phyloP scores from a whole-genome alignment of 495 filamentous ascomycete genomes.

The Hypoxylon lienhwacheense region DNA sequence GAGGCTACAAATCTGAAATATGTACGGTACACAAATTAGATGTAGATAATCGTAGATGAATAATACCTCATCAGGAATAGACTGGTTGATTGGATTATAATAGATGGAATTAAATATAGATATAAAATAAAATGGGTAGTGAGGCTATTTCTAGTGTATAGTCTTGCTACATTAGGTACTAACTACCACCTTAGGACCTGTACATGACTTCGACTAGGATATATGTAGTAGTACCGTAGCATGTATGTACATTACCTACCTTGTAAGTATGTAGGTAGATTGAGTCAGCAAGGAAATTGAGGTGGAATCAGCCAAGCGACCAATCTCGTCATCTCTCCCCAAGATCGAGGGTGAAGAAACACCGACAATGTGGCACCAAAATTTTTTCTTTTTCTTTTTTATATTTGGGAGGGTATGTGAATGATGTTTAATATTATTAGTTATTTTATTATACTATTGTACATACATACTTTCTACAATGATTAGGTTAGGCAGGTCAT shows the following conservation, averaged over 20 bases:
- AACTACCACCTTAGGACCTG: too few species aligned
- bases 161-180: slow-evolving; percentile 3
- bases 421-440: background rate
- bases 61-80: background rate
- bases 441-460: too few species aligned
- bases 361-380: slow-evolving; percentile 41
- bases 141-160: slow-evolving; percentile 22
- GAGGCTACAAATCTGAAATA: too few species aligned
- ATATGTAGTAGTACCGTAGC: too few species aligned
- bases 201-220: too few species aligned
- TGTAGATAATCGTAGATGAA: background rate
- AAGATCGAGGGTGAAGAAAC: slow-evolving; percentile 41
- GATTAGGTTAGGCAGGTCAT: slow-evolving; percentile 5
- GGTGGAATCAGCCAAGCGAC: slow-evolving; percentile 33
- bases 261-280: too few species aligned
- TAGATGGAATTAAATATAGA: too few species aligned
- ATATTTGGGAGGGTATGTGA: slow-evolving; percentile 27
- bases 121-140: background rate
- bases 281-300: slow-evolving; percentile 35
- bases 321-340: slow-evolving; percentile 45
- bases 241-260: too few species aligned
- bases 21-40: too few species aligned
- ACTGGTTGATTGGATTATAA: too few species aligned
- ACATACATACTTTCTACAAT: too few species aligned
- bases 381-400: slow-evolving; percentile 22